phyloP scores from a whole-genome alignment of 768 basidiomycete genomes.

The Lentinula lateritia region DNA sequence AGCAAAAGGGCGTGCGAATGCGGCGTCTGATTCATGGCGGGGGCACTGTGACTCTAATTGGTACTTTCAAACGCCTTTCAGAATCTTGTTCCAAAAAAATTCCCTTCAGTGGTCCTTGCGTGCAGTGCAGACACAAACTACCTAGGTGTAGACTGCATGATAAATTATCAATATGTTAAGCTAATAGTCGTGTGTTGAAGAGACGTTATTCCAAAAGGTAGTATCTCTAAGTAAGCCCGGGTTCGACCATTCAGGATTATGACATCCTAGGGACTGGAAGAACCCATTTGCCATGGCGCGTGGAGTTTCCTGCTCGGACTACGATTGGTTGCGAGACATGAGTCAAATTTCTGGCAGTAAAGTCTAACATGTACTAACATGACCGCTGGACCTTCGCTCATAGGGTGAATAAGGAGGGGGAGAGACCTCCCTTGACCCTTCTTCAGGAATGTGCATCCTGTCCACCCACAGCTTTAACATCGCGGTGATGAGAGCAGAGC shows the following conservation, averaged over 20 bases:
- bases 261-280: neutral
- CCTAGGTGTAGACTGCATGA: too few relatives aligned
- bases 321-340: neutral
- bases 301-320: neutral
- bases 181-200: neutral
- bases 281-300: neutral
- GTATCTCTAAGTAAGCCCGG: neutral
- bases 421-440: neutral
- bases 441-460: neutral
- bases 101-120: too few relatives aligned
- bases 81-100: too few relatives aligned
- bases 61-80: too few relatives aligned
- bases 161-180: neutral
- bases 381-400: neutral
- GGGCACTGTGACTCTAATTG: too few relatives aligned
- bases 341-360: neutral
- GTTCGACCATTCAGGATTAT: neutral
- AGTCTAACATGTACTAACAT: neutral
- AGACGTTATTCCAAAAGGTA: neutral
- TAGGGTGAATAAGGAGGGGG: neutral
- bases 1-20: too few relatives aligned
- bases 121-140: too few relatives aligned
- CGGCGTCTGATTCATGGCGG: too few relatives aligned
- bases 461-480: neutral
- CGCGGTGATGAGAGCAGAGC: neutral